Evolutionary conservation across 2,329 filamentous ascomycete genomes (phyloP), one percentile per base, ranked within the genome.

Genomic region (Fusarium sp.): DNA sequence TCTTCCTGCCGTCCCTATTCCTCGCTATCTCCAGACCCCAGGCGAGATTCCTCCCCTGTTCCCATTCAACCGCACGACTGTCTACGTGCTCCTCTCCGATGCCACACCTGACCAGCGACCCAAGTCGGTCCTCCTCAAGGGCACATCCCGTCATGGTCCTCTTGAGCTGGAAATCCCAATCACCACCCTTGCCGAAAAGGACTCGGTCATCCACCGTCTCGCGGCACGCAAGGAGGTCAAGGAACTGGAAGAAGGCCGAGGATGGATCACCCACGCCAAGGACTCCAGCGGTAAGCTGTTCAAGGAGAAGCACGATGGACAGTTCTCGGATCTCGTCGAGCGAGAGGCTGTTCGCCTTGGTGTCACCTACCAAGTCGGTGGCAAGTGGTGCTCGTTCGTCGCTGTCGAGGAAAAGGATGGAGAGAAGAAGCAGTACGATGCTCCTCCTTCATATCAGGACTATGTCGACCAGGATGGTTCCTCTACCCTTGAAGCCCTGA

Each of bases 371-470:
- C 92, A 94, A 76, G 88, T 95, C 10, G 89, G 87, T 3, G 89
- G 92, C 1, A 93, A 92, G 78, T 93, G 90, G 88, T 93, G 90
- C 77, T 93, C 92, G 0, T 95, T 95, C 72, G 90, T 95, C 4
- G 93, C 93, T 3, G 85, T 93, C 2, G 86, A 92, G 70, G 83
- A 85, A 10, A 81, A 84, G 1, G 64, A 61, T 6, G 64, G 67
- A 0, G 20, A 71, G 1, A 31, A 71, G 6, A 57, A 52, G 24
- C 64, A 64, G 6, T 9, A 52, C 11, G 48, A 52, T 2, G 48
- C 48, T 29, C 48, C 48, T 31, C 48, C 48, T 31, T 52, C 48
- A 29, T 52, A 52, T 7, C 27, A 52, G 18, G 24, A 52, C 6
- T n/a, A n/a, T n/a, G n/a, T n/a, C n/a, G n/a, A n/a, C 27, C 48